phyloP scores from a whole-genome alignment of 169 alveolate genomes.

The Plasmodium knowlesi region DNA sequence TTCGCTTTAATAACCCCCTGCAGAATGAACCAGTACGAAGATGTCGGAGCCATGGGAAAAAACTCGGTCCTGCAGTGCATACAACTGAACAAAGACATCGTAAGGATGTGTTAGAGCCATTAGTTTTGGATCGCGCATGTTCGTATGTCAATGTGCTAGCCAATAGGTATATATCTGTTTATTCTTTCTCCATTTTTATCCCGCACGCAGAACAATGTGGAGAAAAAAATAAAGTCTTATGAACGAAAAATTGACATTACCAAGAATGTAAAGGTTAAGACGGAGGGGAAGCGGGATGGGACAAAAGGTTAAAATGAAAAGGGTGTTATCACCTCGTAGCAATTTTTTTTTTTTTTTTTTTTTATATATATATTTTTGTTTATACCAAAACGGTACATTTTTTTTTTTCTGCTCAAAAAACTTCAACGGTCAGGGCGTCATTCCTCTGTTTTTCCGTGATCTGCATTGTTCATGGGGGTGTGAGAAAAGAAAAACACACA shows the following conservation, averaged over 20 bases:
- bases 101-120: background rate
- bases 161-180: background rate
- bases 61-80: slow-evolving; percentile 34
- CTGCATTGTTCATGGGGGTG: background rate
- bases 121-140: background rate
- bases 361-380: background rate
- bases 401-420: background rate
- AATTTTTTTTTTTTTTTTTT: no score
- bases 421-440: slow-evolving; percentile 54
- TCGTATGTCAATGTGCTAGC: background rate
- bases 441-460: slow-evolving; percentile 67
- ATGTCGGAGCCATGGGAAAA: background rate
- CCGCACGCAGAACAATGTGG: slow-evolving; percentile 1
- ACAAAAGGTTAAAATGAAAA: background rate
- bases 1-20: background rate
- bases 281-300: background rate
- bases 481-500: background rate
- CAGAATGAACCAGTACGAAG: slow-evolving; percentile 49
- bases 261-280: slow-evolving; percentile 10
- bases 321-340: background rate
- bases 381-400: no score
- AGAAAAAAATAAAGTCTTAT: slow-evolving; percentile 51
- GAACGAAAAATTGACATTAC: slow-evolving; percentile 45
- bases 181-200: background rate
- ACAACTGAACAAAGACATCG: slow-evolving; percentile 40